Base-by-base conservation (phyloP, 352 stramenopile genomes). In the Phytophthora pluvialis region DNA sequence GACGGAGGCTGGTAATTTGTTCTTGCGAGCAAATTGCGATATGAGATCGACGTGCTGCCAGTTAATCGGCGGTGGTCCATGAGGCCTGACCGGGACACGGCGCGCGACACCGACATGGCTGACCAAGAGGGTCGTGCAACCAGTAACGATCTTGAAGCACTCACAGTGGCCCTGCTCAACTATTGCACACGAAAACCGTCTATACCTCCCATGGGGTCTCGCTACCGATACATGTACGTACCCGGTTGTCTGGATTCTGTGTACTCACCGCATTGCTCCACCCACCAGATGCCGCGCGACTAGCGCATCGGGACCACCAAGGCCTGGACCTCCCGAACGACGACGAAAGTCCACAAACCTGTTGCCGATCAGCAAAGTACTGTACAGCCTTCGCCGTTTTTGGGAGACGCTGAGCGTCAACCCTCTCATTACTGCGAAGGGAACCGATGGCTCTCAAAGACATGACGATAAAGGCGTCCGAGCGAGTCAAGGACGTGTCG, bases 21-120 rank as follows among this genome's bases (percentile, higher is more conserved):
- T 67, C 33, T 49, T 29, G 49, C 5, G 42, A 67, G 59, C 59
- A 61, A 67, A 67, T 67, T 61, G 59, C 15, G 44, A 42, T 61
- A 50, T 61, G 59, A 51, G n/a, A 28, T 55, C 16, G 42, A 39
- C 32, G 21, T 21, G 10, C 9, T 40, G 35, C 4, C 9, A 36
- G 21, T 38, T 11, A 12, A 38, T 58, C 47, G 11, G 49, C 16
- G 21, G 32, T 29, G 32, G 25, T 25, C 15, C 35, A 45, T 9
- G 16, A 45, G 26, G 18, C 13, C 40, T 44, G 49, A 46, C 33
- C 15, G 3, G 33, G 29, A 25, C 51, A 28, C 42, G 32, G 18
- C n/a, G 33, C 43, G 25, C 57, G 57, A 47, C 18, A n/a, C 16
- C 38, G 13, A 51, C 46, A 16, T 38, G 35, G 33, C 40, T 54